phyloP scores from a whole-genome alignment of 768 basidiomycete species.

The Chalciporus sphaerocephalus region DNA sequence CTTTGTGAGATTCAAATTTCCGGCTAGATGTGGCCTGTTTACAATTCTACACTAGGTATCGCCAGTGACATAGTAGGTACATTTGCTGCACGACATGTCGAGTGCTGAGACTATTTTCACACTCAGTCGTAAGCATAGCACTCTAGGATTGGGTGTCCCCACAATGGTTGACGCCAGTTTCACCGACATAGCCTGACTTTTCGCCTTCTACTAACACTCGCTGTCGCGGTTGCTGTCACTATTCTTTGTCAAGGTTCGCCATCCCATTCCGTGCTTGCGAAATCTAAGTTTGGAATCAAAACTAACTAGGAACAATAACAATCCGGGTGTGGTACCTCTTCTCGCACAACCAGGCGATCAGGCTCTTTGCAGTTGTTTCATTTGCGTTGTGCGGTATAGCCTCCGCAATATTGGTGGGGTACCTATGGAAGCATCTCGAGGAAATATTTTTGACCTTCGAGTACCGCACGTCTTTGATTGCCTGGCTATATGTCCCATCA shows the following conservation, averaged over 20 bases:
- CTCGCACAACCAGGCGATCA: not conserved
- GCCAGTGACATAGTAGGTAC: constrained; percentile 1
- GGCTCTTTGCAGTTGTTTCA: not conserved
- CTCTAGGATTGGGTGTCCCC: not conserved
- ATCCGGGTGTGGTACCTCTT: constrained; percentile 23
- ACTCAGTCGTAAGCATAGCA: constrained; percentile 7
- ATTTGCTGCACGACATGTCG: not conserved
- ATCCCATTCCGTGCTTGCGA: not conserved
- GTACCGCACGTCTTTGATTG: not conserved
- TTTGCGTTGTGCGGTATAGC: too few relatives aligned
- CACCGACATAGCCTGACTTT: not conserved
- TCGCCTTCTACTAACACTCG: not conserved
- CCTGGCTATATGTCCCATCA: constrained; percentile 13
- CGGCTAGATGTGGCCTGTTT: not conserved
- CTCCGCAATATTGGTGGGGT: too few relatives aligned
- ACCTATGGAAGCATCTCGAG: not conserved
- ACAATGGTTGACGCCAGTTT: not conserved
- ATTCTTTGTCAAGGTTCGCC: constrained; percentile 17
- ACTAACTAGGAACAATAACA: constrained; percentile 9
- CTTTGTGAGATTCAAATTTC: constrained; percentile 1
- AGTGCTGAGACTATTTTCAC: not conserved
- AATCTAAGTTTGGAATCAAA: not conserved
- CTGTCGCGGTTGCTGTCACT: not conserved
- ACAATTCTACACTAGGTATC: not conserved
- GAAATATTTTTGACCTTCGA: not conserved